Evolutionary conservation across 805 yeast species (phyloP), one percentile per base, ranked within the genome.

Genomic region (Ogataea sp.): DNA sequence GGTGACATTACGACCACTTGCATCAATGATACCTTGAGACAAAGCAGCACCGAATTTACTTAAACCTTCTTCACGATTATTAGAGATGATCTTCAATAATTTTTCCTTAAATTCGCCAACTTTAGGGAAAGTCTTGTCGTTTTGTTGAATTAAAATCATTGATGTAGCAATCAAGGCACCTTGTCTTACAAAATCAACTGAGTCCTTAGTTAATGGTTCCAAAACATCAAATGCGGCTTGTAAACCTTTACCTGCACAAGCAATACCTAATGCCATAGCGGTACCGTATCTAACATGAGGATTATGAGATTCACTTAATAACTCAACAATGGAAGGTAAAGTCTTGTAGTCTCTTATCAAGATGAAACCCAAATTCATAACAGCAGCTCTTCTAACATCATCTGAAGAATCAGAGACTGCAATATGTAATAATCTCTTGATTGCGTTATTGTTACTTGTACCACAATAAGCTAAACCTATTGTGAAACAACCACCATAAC

Each of bases 271-370:
- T 0, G 98, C 98, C 78, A 93, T 70, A 2, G 97, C 96, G 25
- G 97, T 85, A 67, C 98, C 98, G 58, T 93, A 93, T 61, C 98
- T 84, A 28, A 93, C 97, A 58, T 93, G 97, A 13, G 98, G 96
- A 59, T 93, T 93, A 61, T 93, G 97, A 1, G 96, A 85, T 61
- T 88, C 95, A 0, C 96, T 78, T 50, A 93, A 71, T 41, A 93
- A 70, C 59, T 90, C 95, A 29, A 93, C 97, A 65, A 93, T 83
- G 49, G 94, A 83, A 41, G 98, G 98, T 17, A 93, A 90, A 0
- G 96, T 88, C 14, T 88, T 80, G 61, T 87, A 85, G 58, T 89
- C 94, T 56, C 96, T 84, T 43, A 90, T 71, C 49, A 93, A 70
- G 36, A 93, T 81, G 63, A 93, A 93, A 17, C 98, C 98, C 39